A percentile compares a stretch with the other conserved stretches of the same genome.
These are phyloP conservation scores for Mercurialis annua DNA, from an alignment of 345 rosid genomes.

Conservation along the genomic window DNA sequence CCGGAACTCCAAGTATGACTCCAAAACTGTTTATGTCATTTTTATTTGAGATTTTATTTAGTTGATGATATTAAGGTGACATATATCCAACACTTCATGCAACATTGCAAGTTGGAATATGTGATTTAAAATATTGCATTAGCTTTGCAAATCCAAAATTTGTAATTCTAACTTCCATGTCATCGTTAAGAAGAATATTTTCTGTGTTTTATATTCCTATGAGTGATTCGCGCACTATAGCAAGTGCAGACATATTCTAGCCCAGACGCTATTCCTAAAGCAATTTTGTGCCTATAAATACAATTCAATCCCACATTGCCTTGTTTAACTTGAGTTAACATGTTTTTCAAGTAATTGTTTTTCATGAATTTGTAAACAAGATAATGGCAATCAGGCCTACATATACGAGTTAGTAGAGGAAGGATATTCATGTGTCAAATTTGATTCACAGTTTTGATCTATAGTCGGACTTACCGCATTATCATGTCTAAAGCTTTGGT, in stretches of 20 bases:
- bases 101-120: conserved; percentile 51
- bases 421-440: conserved; percentile 82
- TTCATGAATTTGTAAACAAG: conserved; percentile 86
- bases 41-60: conserved; percentile 80
- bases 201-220: conserved; percentile 90
- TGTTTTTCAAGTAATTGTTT: conserved; percentile 77
- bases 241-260: conserved; percentile 77
- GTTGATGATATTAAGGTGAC: conserved; percentile 82
- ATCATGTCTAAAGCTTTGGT: conserved; percentile 53
- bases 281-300: conserved; percentile 63
- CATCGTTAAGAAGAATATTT: conserved; percentile 77
- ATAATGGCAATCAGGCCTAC: conserved; percentile 71
- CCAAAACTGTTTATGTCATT: conserved; percentile 89
- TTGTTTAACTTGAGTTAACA: conserved; percentile 34
- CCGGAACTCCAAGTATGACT: conserved; percentile 63
- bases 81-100: conserved; percentile 93
- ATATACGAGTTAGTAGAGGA: conserved; percentile 68
- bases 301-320: conserved; percentile 63
- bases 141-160: conserved; percentile 85
- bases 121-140: conserved; percentile 70
- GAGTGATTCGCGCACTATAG: conserved; percentile 68
- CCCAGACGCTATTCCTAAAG: conserved; percentile 75
- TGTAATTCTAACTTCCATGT: conserved; percentile 86
- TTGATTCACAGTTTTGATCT: conserved; percentile 72
- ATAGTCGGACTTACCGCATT: conserved; percentile 78